A percentile compares a stretch with the other conserved stretches of the same genome.
Conservation (phyloP, 176 grass and related monocot species). For the Raddia distichophylla region DNA sequence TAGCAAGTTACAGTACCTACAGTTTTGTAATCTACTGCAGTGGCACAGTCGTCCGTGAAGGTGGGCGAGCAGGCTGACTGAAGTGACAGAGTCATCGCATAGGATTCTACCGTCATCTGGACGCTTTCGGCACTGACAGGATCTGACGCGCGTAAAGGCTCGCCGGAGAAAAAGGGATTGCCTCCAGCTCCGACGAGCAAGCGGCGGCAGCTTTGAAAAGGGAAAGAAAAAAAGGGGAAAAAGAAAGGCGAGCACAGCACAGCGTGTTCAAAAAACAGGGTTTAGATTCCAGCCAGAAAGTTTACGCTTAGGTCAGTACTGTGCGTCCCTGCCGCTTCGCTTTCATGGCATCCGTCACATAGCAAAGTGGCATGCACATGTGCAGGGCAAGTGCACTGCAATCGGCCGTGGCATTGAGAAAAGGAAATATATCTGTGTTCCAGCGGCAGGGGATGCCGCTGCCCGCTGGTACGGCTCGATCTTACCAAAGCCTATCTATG, state of each 20-base stretch:
- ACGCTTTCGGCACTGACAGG: slow-evolving; percentile 45
- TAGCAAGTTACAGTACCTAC: too few species aligned
- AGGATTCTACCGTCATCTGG: slow-evolving; percentile 37
- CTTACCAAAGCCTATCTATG: too few species aligned
- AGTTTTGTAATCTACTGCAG: too few species aligned
- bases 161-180: background rate
- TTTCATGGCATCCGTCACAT: background rate
- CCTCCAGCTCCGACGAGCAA: background rate
- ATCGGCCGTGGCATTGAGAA: background rate
- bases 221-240: too few species aligned
- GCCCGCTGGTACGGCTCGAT: too few species aligned
- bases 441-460: too few species aligned
- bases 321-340: background rate
- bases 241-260: background rate
- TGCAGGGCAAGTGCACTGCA: background rate
- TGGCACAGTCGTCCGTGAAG: background rate
- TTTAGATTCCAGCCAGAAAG: background rate
- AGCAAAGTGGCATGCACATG: background rate
- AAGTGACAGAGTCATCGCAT: slow-evolving; percentile 11
- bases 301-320: background rate
- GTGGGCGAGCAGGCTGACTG: background rate
- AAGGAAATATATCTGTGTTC: background rate
- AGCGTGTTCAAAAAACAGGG: background rate
- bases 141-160: slow-evolving; percentile 16
- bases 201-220: background rate